Base-by-base conservation (phyloP, 495 filamentous ascomycete genomes). In the Penicillium flavigenum region DNA sequence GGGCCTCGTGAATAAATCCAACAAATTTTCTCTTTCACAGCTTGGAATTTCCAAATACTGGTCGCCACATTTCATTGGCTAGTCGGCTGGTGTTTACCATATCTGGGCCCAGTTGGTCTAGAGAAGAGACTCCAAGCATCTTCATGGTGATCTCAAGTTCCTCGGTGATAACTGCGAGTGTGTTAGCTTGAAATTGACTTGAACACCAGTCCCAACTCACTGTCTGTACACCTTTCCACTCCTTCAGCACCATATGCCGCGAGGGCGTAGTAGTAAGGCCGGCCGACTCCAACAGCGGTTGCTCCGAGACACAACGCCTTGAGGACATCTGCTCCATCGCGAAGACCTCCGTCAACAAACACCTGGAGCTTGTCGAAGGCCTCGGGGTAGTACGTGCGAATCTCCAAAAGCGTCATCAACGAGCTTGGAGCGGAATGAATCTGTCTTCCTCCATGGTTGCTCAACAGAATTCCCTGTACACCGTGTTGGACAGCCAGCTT, bases 111-210 rank as follows among this genome's bases (percentile, higher is more conserved):
- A 62, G 53, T 26, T 65, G 59, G 19, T 59, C 52, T 7, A 65
- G 53, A 1, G 56, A 62, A 36, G 63, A 52, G 22, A 62, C 63
- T 17, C 63, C 63, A 17, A 62, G 56, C 56, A 62, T 62, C 39
- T 65, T 62, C 63, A 65, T 65, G 11, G 59, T 59, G 38, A 62
- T 65, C 16, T 62, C 63, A 10, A 65, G 29, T n/a, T 65, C 63
- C 22, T 65, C 63, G n/a, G 51, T 47, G n/a, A 64, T 39, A 4
- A 64, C 58, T 62, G 42, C n/a, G 9, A 20, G 3, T 2, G n/a
- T 24, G 34, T 59, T 44, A 59, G 50, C 29, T 22, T 45, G 26
- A 24, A 7, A 2, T 5, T 38, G n/a, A 11, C 6, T 17, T 38
- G n/a, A 17, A 26, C 5, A n/a, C 3, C 5, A 47, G 29, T 14